phyloP scores from a whole-genome alignment of 1,139 yeast species.

The Protomyces macrosporus region DNA sequence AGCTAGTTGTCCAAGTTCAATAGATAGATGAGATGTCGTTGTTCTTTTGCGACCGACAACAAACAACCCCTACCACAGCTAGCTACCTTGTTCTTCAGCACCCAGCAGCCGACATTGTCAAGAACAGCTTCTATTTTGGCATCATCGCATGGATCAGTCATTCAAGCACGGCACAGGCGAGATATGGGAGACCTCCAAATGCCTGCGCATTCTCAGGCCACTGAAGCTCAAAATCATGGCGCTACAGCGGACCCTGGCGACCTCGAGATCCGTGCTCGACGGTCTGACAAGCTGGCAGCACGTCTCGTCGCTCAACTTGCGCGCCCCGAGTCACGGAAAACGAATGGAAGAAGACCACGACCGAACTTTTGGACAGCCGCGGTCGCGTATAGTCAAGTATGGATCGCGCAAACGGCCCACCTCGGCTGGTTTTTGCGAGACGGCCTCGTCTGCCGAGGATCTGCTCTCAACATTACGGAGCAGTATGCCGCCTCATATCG shows the following conservation, averaged over 20 bases:
- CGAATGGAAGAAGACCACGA: no score
- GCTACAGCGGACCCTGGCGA: slow-evolving; percentile 6
- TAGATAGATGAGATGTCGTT: no score
- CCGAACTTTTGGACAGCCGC: background rate
- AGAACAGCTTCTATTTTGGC: background rate
- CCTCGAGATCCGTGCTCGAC: slow-evolving; percentile 4
- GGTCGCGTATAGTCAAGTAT: slow-evolving; percentile 7
- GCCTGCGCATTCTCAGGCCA: slow-evolving; percentile 21
- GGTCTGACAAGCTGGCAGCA: slow-evolving; percentile 16
- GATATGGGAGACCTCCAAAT: slow-evolving; percentile 23
- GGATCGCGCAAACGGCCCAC: slow-evolving; percentile 1
- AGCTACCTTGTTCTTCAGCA: no score
- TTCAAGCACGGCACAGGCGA: background rate
- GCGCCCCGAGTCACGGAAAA: background rate
- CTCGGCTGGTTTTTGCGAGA: background rate
- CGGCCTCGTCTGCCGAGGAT: background rate
- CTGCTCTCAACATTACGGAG: background rate
- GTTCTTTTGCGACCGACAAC: background rate
- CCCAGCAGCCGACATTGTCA: background rate
- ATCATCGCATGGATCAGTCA: background rate
- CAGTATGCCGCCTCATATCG: slow-evolving; percentile 3
- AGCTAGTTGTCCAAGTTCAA: background rate
- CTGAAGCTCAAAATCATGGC: slow-evolving; percentile 23
- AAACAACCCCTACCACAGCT: background rate
- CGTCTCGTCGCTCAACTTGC: background rate